Evolutionary conservation across 768 basidiomycete genomes (phyloP).

Genomic region (Gloeostereum incarnatum): DNA sequence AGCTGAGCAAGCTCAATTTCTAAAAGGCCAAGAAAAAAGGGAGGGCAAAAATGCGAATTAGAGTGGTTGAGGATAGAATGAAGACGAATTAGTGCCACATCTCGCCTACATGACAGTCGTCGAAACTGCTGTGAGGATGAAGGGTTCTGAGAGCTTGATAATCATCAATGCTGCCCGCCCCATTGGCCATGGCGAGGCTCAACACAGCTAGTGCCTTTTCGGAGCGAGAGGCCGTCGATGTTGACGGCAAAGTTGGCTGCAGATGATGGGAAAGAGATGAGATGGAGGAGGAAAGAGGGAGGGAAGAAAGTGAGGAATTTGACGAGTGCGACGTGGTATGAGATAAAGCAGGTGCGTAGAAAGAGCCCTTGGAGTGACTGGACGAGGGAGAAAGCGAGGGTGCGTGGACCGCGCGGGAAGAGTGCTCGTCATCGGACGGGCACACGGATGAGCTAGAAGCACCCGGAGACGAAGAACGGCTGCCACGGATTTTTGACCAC

Average conservation of each 20-base stretch:
- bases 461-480: conserved; percentile 21
- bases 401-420: conserved; percentile 8
- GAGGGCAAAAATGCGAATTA: neutral
- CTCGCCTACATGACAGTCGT: conserved; percentile 44
- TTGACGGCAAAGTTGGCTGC: conserved; percentile 9
- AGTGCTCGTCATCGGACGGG: conserved; percentile 23
- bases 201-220: conserved; percentile 57
- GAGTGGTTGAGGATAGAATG: neutral
- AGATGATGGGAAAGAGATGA: conserved; percentile 4
- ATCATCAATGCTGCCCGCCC: conserved; percentile 51
- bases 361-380: conserved; percentile 10
- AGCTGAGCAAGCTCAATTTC: neutral
- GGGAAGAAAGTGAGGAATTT: conserved; percentile 29
- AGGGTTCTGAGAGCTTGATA: conserved; percentile 37
- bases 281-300: conserved; percentile 14
- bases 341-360: conserved; percentile 23
- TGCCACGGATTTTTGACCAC: conserved; percentile 9
- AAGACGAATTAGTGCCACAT: conserved; percentile 38
- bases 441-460: conserved; percentile 18
- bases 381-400: conserved; percentile 5
- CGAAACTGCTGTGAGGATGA: conserved; percentile 20
- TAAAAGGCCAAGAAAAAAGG: neutral
- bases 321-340: conserved; percentile 24
- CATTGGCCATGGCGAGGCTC: conserved; percentile 52
- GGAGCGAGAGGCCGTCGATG: conserved; percentile 26